These are phyloP conservation scores for Cystobasidium tubakii DNA, from an alignment of 768 basidiomycete species.

Conservation along the genomic window DNA sequence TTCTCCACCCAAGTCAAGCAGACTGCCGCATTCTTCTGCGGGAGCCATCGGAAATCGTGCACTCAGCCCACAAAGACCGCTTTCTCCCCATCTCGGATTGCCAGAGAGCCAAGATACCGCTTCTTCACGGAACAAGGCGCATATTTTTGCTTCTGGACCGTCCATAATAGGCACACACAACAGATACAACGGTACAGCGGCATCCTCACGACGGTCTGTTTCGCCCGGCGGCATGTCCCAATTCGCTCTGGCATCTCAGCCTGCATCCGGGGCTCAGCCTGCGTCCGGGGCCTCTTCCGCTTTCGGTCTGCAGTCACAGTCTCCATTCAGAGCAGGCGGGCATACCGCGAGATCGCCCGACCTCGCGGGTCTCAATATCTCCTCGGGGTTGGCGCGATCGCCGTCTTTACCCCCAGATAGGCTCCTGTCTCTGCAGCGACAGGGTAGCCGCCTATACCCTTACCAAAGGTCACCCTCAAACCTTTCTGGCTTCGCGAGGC, in stretches of 20 bases:
- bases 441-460: constrained; percentile 12
- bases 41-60: background rate
- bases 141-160: constrained; percentile 13
- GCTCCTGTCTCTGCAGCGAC: background rate
- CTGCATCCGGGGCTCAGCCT: background rate
- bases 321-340: constrained; percentile 22
- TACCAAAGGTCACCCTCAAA: constrained; percentile 24
- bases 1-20: background rate
- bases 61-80: background rate
- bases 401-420: constrained; percentile 17
- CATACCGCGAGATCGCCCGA: constrained; percentile 1
- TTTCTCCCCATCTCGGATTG: background rate
- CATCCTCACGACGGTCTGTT: constrained; percentile 20
- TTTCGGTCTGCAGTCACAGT: constrained; percentile 32
- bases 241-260: background rate
- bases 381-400: constrained; percentile 17
- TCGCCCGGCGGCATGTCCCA: constrained; percentile 21
- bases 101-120: background rate
- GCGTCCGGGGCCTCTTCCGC: background rate
- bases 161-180: background rate
- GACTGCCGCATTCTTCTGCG: background rate
- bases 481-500: background rate
- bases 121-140: background rate
- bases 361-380: constrained; percentile 20
- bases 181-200: background rate